Conservation (phyloP, 2,329 filamentous ascomycete genomes). For the Diaporthe citrichinensis region DNA sequence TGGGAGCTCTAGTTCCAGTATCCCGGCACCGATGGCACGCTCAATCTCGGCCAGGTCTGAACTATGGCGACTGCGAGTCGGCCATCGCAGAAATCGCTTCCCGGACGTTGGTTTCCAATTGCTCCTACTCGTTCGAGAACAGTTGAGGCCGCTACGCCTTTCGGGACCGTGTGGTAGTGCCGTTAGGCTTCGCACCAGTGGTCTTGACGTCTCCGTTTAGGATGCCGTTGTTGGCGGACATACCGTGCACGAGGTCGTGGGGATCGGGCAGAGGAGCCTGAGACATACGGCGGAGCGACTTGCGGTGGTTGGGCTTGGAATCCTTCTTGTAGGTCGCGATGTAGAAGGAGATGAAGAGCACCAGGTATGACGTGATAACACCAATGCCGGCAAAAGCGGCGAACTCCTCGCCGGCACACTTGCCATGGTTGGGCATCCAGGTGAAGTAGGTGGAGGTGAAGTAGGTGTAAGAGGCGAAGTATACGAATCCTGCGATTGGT, state of each 20-base stretch:
- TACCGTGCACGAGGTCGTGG: conserved; percentile 77
- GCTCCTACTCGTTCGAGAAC: background rate
- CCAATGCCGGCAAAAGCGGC: conserved; percentile 92
- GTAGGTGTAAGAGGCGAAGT: conserved; percentile 99
- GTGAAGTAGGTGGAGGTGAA: conserved; percentile 93
- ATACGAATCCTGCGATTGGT: conserved; percentile 82
- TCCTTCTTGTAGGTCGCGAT: conserved; percentile 92
- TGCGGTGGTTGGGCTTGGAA: conserved; percentile 77
- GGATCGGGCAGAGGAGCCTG: conserved; percentile 83
- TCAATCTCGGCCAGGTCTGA: background rate
- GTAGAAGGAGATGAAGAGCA: conserved; percentile 99
- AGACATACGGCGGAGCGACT: conserved; percentile 77
- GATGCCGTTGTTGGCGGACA: conserved; percentile 61
- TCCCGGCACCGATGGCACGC: background rate
- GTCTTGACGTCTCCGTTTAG: conserved; percentile 64
- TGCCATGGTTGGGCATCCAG: conserved; percentile 85
- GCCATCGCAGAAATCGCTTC: conserved; percentile 1
- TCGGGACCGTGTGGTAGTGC: conserved; percentile 75
- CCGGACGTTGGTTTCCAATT: conserved; percentile 1
- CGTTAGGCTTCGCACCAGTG: conserved; percentile 70
- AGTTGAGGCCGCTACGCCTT: conserved; percentile 69
- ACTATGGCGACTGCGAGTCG: background rate
- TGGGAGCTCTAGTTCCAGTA: background rate
- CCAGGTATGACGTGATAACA: conserved; percentile 93
- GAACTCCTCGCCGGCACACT: conserved; percentile 96